Conservation (phyloP, 2,329 filamentous ascomycete species). For the Septoria petroselini region DNA sequence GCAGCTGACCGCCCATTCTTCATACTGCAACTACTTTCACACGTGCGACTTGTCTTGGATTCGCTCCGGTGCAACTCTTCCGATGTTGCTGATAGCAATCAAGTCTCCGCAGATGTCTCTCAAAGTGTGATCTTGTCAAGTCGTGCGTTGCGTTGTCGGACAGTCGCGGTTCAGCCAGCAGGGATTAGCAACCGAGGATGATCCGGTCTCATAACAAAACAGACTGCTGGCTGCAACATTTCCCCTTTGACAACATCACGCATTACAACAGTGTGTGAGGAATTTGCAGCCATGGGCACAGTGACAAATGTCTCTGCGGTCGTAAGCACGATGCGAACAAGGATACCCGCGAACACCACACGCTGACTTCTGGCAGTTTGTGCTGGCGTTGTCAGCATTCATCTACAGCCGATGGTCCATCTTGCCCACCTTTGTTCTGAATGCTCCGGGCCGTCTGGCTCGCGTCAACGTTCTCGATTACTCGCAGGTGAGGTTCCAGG, state of each 20-base stretch:
- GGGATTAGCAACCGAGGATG: too few species aligned
- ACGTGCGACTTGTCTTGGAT: too few species aligned
- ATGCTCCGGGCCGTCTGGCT: conserved; percentile 21
- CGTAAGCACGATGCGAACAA: background rate
- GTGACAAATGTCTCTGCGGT: background rate
- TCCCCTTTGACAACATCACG: background rate
- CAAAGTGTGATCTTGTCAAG: too few species aligned
- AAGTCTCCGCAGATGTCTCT: too few species aligned
- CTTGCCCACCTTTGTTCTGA: conserved; percentile 25
- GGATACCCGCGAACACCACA: background rate
- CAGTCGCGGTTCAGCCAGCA: too few species aligned
- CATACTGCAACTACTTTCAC: too few species aligned
- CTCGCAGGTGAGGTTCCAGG: conserved; percentile 37
- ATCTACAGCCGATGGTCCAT: conserved; percentile 24
- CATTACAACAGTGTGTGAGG: too few species aligned
- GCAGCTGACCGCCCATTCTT: background rate
- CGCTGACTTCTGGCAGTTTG: conserved; percentile 5
- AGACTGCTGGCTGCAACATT: background rate
- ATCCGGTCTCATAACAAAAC: too few species aligned
- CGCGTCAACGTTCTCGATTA: conserved; percentile 18
- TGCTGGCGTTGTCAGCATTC: conserved; percentile 20
- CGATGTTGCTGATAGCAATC: too few species aligned
- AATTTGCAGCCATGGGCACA: background rate
- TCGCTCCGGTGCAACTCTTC: too few species aligned
- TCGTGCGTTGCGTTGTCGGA: too few species aligned